phyloP scores from a whole-genome alignment of 441 rosid genomes.

The Cnidoscolus chayamansa region DNA sequence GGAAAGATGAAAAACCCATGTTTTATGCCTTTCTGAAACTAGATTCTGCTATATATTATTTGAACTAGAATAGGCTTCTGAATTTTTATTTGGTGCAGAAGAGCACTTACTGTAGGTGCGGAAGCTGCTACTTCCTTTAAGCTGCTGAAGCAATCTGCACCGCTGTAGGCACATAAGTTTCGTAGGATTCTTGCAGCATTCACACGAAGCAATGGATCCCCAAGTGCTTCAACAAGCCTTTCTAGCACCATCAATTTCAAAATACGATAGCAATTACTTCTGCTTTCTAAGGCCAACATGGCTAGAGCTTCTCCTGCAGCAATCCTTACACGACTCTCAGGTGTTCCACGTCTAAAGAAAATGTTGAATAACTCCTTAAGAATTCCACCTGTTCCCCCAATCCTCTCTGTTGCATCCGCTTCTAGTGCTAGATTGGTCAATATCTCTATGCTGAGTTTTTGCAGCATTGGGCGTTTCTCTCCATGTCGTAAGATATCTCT shows the following conservation, averaged over 20 bases:
- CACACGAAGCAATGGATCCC: constrained; percentile 46
- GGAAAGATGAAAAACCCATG: neutral
- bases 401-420: constrained; percentile 66
- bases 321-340: constrained; percentile 42
- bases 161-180: constrained; percentile 57
- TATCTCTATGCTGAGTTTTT: constrained; percentile 67
- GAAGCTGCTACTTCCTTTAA: constrained; percentile 49
- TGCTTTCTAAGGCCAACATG: constrained; percentile 79
- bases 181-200: constrained; percentile 78
- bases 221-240: constrained; percentile 54
- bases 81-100: neutral
- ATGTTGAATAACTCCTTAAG: constrained; percentile 72
- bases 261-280: constrained; percentile 59
- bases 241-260: constrained; percentile 48
- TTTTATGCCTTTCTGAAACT: neutral
- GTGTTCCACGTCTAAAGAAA: constrained; percentile 47
- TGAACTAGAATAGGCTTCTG: constrained; percentile 3
- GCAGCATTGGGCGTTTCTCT: constrained; percentile 55
- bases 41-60: neutral
- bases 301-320: constrained; percentile 93
- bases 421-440: constrained; percentile 68
- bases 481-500: constrained; percentile 68
- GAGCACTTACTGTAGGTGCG: constrained; percentile 60
- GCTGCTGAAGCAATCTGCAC: constrained; percentile 44
- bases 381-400: constrained; percentile 84